Conservation (phyloP, 2,329 filamentous ascomycete genomes). For the Ascochyta lentis region DNA sequence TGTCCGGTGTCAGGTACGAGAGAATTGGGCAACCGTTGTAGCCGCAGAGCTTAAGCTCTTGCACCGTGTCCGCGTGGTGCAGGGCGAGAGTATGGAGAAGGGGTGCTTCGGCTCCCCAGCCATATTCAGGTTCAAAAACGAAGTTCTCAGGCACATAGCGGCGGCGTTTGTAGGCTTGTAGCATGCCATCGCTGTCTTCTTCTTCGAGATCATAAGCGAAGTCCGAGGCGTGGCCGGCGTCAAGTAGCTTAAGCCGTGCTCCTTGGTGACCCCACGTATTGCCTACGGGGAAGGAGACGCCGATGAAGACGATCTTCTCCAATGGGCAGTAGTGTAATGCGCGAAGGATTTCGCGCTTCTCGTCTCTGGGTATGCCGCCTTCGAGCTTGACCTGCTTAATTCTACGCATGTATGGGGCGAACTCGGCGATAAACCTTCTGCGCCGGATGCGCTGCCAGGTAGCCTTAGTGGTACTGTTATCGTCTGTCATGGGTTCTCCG, state of each 20-base stretch:
- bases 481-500: constrained; percentile 43
- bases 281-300: constrained; percentile 51
- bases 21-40: constrained; percentile 54
- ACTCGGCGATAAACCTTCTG: constrained; percentile 52
- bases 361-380: constrained; percentile 55
- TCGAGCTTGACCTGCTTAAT: constrained; percentile 55
- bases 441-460: constrained; percentile 35
- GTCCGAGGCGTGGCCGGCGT: constrained; percentile 31
- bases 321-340: constrained; percentile 52
- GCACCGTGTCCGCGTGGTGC: constrained; percentile 49
- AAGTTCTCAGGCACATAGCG: constrained; percentile 27
- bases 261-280: constrained; percentile 55
- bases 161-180: constrained; percentile 34
- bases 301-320: constrained; percentile 56
- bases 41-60: constrained; percentile 57
- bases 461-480: constrained; percentile 21
- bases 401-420: constrained; percentile 52
- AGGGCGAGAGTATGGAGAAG: constrained; percentile 53
- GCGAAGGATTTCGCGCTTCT: constrained; percentile 54
- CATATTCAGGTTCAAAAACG: constrained; percentile 48
- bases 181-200: constrained; percentile 36
- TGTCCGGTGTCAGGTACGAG: constrained; percentile 48
- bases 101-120: constrained; percentile 48
- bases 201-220: constrained; percentile 36
- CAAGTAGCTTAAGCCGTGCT: constrained; percentile 38